Evolutionary conservation across 2,329 filamentous ascomycete species (phyloP).

Genomic region (Colletotrichum acutatum): DNA sequence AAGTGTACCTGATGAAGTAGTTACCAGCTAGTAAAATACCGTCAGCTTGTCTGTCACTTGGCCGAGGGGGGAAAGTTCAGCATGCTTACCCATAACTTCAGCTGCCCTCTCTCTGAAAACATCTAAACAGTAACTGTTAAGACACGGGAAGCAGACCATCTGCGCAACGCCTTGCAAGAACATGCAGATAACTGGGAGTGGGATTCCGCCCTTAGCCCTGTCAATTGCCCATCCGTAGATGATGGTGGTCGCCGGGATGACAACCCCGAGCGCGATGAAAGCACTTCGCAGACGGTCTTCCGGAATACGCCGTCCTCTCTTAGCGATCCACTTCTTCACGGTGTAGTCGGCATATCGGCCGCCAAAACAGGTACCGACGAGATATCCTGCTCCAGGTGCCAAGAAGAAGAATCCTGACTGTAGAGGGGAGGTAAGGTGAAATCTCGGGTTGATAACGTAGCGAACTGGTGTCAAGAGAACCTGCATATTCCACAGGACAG

Average conservation of each 20-base stretch:
- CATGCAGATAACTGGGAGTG: constrained; percentile 72
- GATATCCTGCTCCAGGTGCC: constrained; percentile 74
- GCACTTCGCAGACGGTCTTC: constrained; percentile 76
- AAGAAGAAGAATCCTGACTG: constrained; percentile 77
- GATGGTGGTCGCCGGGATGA: constrained; percentile 73
- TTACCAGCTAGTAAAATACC: constrained; percentile 68
- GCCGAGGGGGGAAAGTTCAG: neutral
- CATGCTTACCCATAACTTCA: constrained; percentile 31
- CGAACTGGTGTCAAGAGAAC: constrained; percentile 74
- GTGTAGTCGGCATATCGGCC: constrained; percentile 75
- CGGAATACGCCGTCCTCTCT: constrained; percentile 68
- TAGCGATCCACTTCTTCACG: constrained; percentile 70
- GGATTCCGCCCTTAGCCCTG: constrained; percentile 51
- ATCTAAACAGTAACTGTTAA: constrained; percentile 66
- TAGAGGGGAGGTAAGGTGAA: constrained; percentile 70
- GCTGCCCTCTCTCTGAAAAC: constrained; percentile 33
- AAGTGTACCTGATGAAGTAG: constrained; percentile 81
- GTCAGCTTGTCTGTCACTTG: neutral
- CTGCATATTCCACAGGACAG: constrained; percentile 79
- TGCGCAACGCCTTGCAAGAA: constrained; percentile 77
- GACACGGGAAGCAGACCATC: constrained; percentile 74
- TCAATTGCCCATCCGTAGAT: constrained; percentile 71
- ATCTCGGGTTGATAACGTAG: constrained; percentile 77
- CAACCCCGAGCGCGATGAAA: constrained; percentile 68
- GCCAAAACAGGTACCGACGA: constrained; percentile 73